Conservation (phyloP, 805 yeast genomes). For the Starmera caribaea region DNA sequence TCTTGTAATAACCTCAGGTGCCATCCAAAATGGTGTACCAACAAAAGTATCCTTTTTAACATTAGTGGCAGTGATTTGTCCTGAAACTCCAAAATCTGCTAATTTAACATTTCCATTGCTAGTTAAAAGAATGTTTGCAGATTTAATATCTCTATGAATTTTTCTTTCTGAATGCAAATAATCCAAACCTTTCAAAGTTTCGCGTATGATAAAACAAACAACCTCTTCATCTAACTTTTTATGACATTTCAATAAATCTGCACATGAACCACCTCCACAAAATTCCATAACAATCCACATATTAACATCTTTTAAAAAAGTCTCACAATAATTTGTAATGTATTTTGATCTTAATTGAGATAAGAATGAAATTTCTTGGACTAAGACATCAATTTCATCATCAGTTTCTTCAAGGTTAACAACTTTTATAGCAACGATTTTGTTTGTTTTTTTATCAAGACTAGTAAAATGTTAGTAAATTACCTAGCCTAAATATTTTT, state of each 20-base stretch:
- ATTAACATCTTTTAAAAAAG: constrained; percentile 52
- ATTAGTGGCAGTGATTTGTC: constrained; percentile 60
- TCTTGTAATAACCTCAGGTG: constrained; percentile 81
- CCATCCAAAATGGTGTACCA: constrained; percentile 98
- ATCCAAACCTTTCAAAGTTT: constrained; percentile 58
- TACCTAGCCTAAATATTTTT: not conserved
- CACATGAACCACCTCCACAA: constrained; percentile 92
- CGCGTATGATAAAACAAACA: constrained; percentile 52
- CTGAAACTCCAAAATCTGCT: constrained; percentile 92
- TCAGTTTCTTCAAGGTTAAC: constrained; percentile 70
- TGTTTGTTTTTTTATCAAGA: constrained; percentile 18
- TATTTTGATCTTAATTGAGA: constrained; percentile 50
- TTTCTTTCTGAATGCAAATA: constrained; percentile 69
- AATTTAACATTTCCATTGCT: constrained; percentile 61
- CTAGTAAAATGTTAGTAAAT: not conserved
- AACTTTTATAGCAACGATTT: constrained; percentile 75
- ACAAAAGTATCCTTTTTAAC: constrained; percentile 68
- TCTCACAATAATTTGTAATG: constrained; percentile 57
- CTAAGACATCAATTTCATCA: constrained; percentile 61
- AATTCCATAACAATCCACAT: constrained; percentile 93
- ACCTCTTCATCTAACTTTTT: constrained; percentile 48
- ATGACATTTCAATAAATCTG: constrained; percentile 54
- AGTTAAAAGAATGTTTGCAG: constrained; percentile 79
- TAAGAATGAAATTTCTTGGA: constrained; percentile 73
- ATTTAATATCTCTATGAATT: constrained; percentile 85